Conservation (phyloP, 768 basidiomycete species). For the Tylopilus cervinicoccineus region DNA sequence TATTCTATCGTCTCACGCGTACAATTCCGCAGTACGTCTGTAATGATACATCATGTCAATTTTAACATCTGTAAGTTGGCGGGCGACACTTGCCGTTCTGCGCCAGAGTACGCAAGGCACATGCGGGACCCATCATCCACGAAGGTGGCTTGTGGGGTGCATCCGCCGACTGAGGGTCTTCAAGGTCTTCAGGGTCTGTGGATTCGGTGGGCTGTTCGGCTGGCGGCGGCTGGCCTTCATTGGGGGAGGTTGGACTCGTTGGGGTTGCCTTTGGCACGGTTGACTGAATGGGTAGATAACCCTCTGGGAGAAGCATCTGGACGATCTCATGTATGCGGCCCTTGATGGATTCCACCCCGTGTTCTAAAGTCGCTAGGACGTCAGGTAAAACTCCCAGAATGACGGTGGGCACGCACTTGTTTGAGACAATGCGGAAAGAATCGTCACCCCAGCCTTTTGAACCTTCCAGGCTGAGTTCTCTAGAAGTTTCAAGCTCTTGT, state of each 20-base stretch:
- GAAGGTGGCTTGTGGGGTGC: conserved; percentile 7
- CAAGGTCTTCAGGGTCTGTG: no score
- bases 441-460: conserved; percentile 23
- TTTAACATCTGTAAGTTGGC: not conserved
- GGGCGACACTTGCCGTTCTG: conserved; percentile 7
- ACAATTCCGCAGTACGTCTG: conserved; percentile 10
- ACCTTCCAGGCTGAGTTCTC: conserved; percentile 3
- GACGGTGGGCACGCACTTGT: conserved; percentile 5
- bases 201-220: not conserved
- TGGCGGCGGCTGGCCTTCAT: not conserved
- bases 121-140: conserved; percentile 24
- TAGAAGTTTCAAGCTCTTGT: conserved; percentile 7
- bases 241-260: not conserved
- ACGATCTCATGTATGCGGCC: conserved; percentile 9
- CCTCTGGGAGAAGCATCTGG: conserved; percentile 16
- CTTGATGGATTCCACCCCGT: conserved; percentile 11
- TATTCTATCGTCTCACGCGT: conserved; percentile 8
- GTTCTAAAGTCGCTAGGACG: conserved; percentile 3
- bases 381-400: not conserved
- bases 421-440: conserved; percentile 20
- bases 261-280: not conserved
- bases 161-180: not conserved
- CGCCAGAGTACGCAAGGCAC: conserved; percentile 19
- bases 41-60: not conserved
- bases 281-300: conserved; percentile 4